These are phyloP conservation scores for Yamadazyma jaroonii DNA, from an alignment of 1,139 yeast genomes.

Conservation along the genomic window DNA sequence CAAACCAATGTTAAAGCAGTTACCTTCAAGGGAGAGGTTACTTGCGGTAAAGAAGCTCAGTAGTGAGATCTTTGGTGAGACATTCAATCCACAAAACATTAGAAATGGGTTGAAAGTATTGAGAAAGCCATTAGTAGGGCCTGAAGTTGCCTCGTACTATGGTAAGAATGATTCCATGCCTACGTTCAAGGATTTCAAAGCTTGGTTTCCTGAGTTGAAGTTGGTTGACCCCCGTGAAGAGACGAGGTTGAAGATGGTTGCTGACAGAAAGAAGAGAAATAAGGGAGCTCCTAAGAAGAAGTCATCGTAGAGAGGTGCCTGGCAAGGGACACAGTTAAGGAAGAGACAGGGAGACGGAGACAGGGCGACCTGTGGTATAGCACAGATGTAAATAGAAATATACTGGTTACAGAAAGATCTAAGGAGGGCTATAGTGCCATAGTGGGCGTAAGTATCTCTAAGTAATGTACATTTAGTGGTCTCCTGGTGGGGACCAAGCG, in stretches of 20 bases:
- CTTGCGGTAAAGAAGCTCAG: slow-evolving; percentile 27
- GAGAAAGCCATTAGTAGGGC: slow-evolving; percentile 73
- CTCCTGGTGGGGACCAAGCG: too few species aligned
- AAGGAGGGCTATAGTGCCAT: too few species aligned
- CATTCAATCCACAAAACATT: slow-evolving; percentile 59
- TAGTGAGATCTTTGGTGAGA: slow-evolving; percentile 31
- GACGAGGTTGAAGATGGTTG: slow-evolving; percentile 63
- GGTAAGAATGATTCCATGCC: slow-evolving; percentile 68
- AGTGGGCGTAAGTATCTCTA: too few species aligned
- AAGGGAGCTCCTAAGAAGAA: slow-evolving; percentile 91
- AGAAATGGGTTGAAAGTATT: slow-evolving; percentile 81
- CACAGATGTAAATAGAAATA: too few species aligned
- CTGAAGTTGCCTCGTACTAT: slow-evolving; percentile 67
- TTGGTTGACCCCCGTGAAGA: slow-evolving; percentile 74
- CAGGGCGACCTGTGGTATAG: too few species aligned
- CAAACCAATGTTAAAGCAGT: slow-evolving; percentile 4
- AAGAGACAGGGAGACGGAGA: too few species aligned
- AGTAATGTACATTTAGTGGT: too few species aligned
- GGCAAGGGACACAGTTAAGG: too few species aligned
- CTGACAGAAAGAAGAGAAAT: slow-evolving; percentile 77
- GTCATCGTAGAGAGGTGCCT: slow-evolving; percentile 12
- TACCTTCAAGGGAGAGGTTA: slow-evolving; percentile 28
- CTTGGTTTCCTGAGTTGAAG: slow-evolving; percentile 55
- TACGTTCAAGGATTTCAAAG: slow-evolving; percentile 57
- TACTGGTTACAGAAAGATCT: too few species aligned